Evolutionary conservation across 805 yeast genomes (phyloP).

Genomic region (Candida tallmaniae): DNA sequence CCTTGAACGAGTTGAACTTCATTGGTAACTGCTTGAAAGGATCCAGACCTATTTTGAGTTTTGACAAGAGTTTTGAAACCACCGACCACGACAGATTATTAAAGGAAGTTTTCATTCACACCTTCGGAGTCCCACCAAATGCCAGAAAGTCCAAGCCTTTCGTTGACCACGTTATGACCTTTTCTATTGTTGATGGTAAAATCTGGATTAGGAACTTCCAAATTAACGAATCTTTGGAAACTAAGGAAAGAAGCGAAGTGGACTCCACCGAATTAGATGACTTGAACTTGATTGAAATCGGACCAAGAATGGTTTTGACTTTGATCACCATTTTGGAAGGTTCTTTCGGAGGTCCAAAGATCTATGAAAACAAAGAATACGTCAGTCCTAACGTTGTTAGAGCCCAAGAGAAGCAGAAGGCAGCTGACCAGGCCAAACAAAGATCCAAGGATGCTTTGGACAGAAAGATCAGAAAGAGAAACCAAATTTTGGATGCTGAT

Average conservation of each 20-base stretch:
- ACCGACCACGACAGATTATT: constrained; percentile 66
- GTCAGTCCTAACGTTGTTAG: constrained; percentile 94
- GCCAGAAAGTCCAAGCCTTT: constrained; percentile 94
- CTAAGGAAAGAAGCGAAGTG: constrained; percentile 49
- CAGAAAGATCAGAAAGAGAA: constrained; percentile 71
- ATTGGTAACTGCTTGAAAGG: constrained; percentile 96
- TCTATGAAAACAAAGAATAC: constrained; percentile 93
- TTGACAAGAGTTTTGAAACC: constrained; percentile 68
- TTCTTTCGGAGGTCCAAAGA: constrained; percentile 95
- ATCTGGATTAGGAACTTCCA: constrained; percentile 96
- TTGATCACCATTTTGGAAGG: constrained; percentile 91
- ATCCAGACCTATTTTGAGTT: constrained; percentile 88
- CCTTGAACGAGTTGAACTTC: constrained; percentile 92
- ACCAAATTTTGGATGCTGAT: constrained; percentile 68
- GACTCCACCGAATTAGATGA: constrained; percentile 47
- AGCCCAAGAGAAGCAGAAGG: constrained; percentile 76
- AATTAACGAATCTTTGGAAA: constrained; percentile 63
- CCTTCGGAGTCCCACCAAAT: constrained; percentile 91
- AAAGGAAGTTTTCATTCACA: constrained; percentile 53
- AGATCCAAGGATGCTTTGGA: constrained; percentile 78
- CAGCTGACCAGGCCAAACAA: constrained; percentile 71
- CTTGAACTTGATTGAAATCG: constrained; percentile 84
- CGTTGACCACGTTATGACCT: constrained; percentile 90
- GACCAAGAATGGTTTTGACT: constrained; percentile 93
- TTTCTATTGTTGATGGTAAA: constrained; percentile 87